Conservation (phyloP, 441 rosid genomes). For the Erodium trifolium region DNA sequence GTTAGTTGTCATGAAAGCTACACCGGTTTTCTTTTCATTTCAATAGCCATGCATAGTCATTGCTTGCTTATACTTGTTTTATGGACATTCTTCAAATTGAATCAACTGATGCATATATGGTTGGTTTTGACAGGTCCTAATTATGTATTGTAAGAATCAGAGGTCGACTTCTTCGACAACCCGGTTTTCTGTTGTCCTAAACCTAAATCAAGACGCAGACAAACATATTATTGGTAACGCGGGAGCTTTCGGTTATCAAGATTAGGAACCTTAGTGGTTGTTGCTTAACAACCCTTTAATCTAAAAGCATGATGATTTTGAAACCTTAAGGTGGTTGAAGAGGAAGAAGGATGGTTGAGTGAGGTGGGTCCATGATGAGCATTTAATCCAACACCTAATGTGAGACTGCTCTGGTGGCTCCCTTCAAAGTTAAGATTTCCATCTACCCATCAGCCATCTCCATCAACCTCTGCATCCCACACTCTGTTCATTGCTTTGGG, state of each 20-base stretch:
- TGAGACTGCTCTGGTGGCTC: not conserved
- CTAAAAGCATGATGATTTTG: not conserved
- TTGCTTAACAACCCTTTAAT: conserved; percentile 2
- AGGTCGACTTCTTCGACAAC: not conserved
- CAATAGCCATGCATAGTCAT: not conserved
- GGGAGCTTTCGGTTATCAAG: not conserved
- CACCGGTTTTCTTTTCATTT: not conserved
- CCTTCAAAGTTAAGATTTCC: conserved; percentile 6
- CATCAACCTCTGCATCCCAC: not conserved
- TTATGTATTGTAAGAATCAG: not conserved
- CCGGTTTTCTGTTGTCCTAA: too few relatives aligned
- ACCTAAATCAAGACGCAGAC: too few relatives aligned
- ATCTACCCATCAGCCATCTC: conserved; percentile 4
- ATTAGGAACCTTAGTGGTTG: conserved; percentile 3
- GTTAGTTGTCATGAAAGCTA: not conserved
- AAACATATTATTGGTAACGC: not conserved
- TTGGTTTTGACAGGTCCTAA: not conserved
- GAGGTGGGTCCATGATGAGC: not conserved
- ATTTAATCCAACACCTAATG: not conserved
- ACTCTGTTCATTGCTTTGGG: not conserved
- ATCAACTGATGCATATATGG: not conserved
- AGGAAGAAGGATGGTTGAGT: not conserved
- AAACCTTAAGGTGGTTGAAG: not conserved
- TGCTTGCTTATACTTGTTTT: not conserved
- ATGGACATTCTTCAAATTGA: not conserved